A percentile compares a stretch with the other conserved stretches of the same genome.
phyloP scores from a whole-genome alignment of 1,139 yeast genomes.

The Geotrichum reessii region DNA sequence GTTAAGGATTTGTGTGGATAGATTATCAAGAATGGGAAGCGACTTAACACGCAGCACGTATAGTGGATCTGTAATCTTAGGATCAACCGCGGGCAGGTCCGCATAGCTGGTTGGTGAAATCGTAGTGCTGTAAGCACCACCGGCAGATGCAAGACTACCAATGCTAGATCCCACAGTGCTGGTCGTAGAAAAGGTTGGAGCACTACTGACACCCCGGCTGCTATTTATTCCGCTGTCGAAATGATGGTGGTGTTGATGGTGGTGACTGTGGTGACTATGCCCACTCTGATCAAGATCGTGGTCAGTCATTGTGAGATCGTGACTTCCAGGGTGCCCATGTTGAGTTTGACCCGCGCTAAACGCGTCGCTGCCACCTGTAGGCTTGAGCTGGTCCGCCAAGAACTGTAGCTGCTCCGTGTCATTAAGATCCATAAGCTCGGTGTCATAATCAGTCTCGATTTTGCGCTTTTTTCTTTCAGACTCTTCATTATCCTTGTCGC shows the following conservation, averaged over 20 bases:
- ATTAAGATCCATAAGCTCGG: slow-evolving; percentile 23
- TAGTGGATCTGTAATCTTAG: slow-evolving; percentile 8
- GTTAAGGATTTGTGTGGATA: slow-evolving; percentile 67
- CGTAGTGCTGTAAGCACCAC: slow-evolving; percentile 21
- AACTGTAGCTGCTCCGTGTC: slow-evolving; percentile 31
- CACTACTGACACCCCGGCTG: not conserved
- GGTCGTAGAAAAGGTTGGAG: not conserved
- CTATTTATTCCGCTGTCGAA: not conserved
- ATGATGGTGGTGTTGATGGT: not conserved
- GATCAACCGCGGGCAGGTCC: slow-evolving; percentile 7
- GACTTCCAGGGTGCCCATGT: not conserved
- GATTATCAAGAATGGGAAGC: slow-evolving; percentile 65
- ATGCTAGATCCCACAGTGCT: not conserved
- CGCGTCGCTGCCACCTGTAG: slow-evolving; percentile 16
- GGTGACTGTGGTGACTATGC: not conserved
- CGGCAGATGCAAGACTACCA: not conserved
- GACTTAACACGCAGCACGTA: slow-evolving; percentile 49
- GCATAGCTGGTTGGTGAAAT: slow-evolving; percentile 34
- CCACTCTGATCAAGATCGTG: not conserved
- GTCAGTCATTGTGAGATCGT: not conserved
- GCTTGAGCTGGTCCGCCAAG: slow-evolving; percentile 29
- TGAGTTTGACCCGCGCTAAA: slow-evolving; percentile 1
- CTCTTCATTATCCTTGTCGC: not conserved
- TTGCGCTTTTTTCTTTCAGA: not conserved
- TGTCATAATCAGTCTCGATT: slow-evolving; percentile 6